Base-by-base conservation (phyloP, 306 rosid species). In the Oemleria cerasiformis region DNA sequence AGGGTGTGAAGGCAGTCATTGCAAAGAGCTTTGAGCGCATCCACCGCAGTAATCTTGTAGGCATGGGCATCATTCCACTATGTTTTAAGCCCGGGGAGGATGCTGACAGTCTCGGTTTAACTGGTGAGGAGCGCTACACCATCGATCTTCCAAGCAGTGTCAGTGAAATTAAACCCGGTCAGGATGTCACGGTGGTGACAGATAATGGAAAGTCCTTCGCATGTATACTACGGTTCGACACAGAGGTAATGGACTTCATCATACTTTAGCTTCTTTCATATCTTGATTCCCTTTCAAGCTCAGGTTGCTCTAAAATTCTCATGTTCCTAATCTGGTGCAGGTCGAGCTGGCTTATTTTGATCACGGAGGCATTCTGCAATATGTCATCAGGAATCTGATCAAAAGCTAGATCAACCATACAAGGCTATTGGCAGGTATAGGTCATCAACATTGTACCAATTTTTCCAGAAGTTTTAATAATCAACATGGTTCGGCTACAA, bases 1-100 rank as follows among this genome's bases (percentile, higher is more conserved):
- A 93, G 97, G 98, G 98, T 6, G 98, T 88, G 79, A 93, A 88
- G 80, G 98, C 98, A 19, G 97, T 93, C 75, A 93, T 93, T 64
- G 89, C 97, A 59, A 93, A 91, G 85, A 88, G 96, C 83, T 93
- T 87, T 63, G 98, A 93, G 83, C 88, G 97, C 75, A 93, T 91
- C 85, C 98, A 93, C 81, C 97, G 97, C 43, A 93, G 98, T 77
- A 93, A 93, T 79, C 82, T 93, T 75, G 98, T 90, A 45, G 98
- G 98, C 45, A 93, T 93, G 98, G 97, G 98, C 50, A 78, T 93
- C 62, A 79, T 93, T 71, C 97, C 98, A 21, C 75, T 93, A 21
- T 91, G 97, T 69, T 93, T 88, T 70, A 91, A 88, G 89, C 8
- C 86, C 17, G 96, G 94, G 59, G 97, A 93, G 75, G 98, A 93